Evolutionary conservation across 2,329 filamentous ascomycete genomes (phyloP).

Genomic region (Parascedosporium putredinis): DNA sequence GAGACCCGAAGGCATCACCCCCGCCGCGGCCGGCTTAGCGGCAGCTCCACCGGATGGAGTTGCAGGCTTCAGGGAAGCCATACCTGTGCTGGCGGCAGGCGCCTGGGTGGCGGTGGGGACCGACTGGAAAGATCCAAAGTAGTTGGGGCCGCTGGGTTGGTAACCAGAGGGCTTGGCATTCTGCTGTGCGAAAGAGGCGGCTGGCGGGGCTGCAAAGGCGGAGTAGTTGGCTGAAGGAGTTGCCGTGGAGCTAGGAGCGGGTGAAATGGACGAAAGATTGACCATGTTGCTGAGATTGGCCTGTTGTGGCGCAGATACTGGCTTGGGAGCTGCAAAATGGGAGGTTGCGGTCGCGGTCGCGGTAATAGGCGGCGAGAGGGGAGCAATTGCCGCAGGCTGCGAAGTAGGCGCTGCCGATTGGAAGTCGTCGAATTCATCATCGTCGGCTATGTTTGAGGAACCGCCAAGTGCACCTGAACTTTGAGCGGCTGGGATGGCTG

Average conservation of each 20-base stretch:
- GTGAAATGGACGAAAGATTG: conserved; percentile 70
- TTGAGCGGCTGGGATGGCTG: conserved; percentile 24
- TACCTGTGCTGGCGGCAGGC: conserved; percentile 25
- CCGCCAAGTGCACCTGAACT: conserved; percentile 32
- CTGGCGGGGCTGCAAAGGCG: conserved; percentile 43
- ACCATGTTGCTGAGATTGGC: conserved; percentile 72
- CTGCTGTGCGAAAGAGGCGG: conserved; percentile 17
- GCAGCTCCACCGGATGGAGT: conserved; percentile 38
- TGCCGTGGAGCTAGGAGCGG: conserved; percentile 47
- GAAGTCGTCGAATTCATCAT: conserved; percentile 97
- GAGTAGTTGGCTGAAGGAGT: conserved; percentile 54
- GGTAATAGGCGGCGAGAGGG: conserved; percentile 37
- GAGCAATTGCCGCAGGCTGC: conserved; percentile 31
- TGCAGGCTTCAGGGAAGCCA: conserved; percentile 38
- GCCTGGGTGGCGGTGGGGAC: conserved; percentile 17
- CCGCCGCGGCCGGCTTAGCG: conserved; percentile 41
- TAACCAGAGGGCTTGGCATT: conserved; percentile 22
- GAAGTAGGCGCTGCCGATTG: conserved; percentile 66
- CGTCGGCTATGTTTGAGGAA: conserved; percentile 41
- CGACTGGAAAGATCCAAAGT: conserved; percentile 73
- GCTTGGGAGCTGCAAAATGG: conserved; percentile 75
- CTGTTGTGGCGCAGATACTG: conserved; percentile 72
- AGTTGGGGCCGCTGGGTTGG: conserved; percentile 65
- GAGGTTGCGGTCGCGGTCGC: conserved; percentile 42
- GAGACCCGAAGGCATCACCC: conserved; percentile 79